Conservation (phyloP, 169 alveolate species). For the Eimeria maxima region DNA sequence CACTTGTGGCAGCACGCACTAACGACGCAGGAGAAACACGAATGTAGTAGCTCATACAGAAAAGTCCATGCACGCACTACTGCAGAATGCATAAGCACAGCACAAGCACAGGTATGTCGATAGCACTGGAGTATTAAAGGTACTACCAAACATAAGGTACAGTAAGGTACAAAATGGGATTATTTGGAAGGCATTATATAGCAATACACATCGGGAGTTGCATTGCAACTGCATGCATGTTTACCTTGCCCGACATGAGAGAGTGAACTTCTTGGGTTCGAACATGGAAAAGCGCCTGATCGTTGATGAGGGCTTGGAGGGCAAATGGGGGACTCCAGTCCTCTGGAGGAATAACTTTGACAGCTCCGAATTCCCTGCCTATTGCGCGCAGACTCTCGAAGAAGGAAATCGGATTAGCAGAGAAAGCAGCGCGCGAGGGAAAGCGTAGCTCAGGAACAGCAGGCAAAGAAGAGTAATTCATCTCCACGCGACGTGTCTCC, state of each 20-base stretch:
- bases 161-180: too few species aligned
- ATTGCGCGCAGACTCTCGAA: slow-evolving; percentile 15
- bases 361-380: slow-evolving; percentile 91
- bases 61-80: too few species aligned
- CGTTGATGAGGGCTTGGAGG: slow-evolving; percentile 79
- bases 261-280: slow-evolving; percentile 89
- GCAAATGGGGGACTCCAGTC: slow-evolving; percentile 89
- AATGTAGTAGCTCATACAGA: too few species aligned
- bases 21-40: background rate
- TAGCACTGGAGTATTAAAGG: too few species aligned
- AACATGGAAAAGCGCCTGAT: slow-evolving; percentile 87
- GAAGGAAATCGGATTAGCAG: slow-evolving; percentile 30
- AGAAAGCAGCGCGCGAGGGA: slow-evolving; percentile 37
- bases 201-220: too few species aligned
- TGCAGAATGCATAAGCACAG: too few species aligned
- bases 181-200: too few species aligned
- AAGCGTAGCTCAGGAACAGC: slow-evolving; percentile 55
- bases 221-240: background rate
- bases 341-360: slow-evolving; percentile 90
- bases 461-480: slow-evolving; percentile 74
- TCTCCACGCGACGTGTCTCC: slow-evolving; percentile 79
- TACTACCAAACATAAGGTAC: too few species aligned
- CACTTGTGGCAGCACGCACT: background rate
- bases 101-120: too few species aligned
- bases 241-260: slow-evolving; percentile 88